Evolutionary conservation across 2,329 filamentous ascomycete species (phyloP).

Genomic region (Samsoniella hepiali): DNA sequence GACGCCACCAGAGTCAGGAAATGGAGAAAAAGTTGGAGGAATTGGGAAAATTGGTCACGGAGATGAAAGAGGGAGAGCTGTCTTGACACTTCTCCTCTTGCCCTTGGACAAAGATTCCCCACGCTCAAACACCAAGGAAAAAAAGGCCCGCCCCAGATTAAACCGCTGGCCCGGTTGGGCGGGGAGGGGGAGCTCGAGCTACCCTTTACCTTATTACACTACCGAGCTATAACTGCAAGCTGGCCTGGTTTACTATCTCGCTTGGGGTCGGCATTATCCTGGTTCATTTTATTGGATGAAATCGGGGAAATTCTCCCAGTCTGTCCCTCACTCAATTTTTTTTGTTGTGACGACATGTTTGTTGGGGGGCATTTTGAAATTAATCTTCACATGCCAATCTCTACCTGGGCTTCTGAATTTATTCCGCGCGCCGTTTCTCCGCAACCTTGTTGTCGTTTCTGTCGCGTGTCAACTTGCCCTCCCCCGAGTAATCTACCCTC

Average conservation of each 20-base stretch:
- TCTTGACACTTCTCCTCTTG: background rate
- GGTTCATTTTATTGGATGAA: background rate
- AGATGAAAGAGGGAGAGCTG: too few species aligned
- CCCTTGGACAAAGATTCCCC: background rate
- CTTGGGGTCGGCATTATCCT: slow-evolving; percentile 7
- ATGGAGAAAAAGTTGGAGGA: too few species aligned
- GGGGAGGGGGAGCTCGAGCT: background rate
- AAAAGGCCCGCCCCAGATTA: background rate
- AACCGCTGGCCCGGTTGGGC: background rate
- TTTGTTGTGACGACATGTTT: slow-evolving; percentile 1
- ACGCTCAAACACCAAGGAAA: background rate
- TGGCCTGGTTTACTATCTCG: background rate
- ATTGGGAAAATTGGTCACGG: too few species aligned
- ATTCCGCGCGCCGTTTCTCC: background rate
- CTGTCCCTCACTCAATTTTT: background rate
- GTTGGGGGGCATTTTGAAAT: slow-evolving; percentile 8
- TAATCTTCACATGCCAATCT: slow-evolving; percentile 14
- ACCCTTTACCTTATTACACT: too few species aligned
- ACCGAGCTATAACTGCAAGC: background rate
- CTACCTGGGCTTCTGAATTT: background rate
- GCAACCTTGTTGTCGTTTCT: background rate
- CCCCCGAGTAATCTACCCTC: too few species aligned
- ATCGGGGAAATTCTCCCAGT: background rate
- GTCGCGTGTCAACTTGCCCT: background rate
- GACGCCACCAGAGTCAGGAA: too few species aligned